Evolutionary conservation across 805 yeast species (phyloP), one percentile per base, ranked within the genome.

Genomic region (Saccharomycopsis sp.): DNA sequence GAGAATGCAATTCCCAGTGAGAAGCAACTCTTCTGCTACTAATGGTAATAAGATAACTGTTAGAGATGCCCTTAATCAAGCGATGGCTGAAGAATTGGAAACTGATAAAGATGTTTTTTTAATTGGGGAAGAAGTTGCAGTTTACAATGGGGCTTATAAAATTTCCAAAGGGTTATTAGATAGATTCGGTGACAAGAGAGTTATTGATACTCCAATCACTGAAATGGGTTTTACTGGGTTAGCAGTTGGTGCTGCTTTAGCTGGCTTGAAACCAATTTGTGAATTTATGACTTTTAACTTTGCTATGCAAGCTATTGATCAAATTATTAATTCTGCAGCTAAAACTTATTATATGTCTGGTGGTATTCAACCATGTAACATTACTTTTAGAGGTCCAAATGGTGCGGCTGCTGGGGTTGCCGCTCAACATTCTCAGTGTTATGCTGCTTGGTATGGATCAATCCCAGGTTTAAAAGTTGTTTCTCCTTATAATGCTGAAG

Each of bases 351-450:
- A 93, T 74, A 93, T 93, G 99, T 86, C 96, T 53, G 99, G 99
- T 66, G 99, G 99, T 74, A 85, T 81, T 53, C 96, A 89, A 70
- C 90, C 90, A 52, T 89, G 97, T 75, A 89, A 86, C 70, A 86
- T 90, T 62, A 89, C 95, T 44, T 93, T 93, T 76, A 83, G 99
- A 71, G 99, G 99, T 60, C 97, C 99, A 51, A 93, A 93, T 68
- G 99, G 98, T 69, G 96, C 98, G 40, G 96, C 98, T 56, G 97
- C 97, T 40, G 97, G 97, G 78, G 98, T 93, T 57, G 99, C 79
- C 58, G 99, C 99, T 48, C 99, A 93, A 71, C 99, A 93, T 72
- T 93, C 98, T 22, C 99, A 93, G 72, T 95, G 88, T 71, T 93
- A 79, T 67, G 75, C 96, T 45, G 88, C 96, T 44, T 93, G 98